phyloP scores from a whole-genome alignment of 2,329 filamentous ascomycete species.

The Iodosphaeria phyllophila region DNA sequence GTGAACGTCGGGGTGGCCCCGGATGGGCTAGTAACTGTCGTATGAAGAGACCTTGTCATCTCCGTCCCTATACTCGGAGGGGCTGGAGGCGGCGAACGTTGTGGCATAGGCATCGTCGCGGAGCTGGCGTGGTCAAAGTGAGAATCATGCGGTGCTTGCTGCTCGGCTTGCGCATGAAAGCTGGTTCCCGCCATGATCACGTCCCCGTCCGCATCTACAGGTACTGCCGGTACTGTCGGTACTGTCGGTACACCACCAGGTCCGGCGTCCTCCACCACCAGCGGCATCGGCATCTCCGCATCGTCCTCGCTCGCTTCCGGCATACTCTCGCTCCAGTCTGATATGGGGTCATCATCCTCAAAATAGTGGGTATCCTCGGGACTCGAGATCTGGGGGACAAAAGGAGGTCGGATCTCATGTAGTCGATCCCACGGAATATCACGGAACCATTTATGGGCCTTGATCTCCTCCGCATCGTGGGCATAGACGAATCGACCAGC shows the following conservation, averaged over 20 bases:
- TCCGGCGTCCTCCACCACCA: not conserved
- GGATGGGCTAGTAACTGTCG: too few relatives aligned
- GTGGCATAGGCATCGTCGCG: too few relatives aligned
- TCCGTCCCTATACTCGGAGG: too few relatives aligned
- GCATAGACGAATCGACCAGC: constrained; percentile 51
- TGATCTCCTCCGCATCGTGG: constrained; percentile 79
- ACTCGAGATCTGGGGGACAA: constrained; percentile 52
- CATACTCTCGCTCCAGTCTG: constrained; percentile 35
- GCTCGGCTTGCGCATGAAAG: too few relatives aligned
- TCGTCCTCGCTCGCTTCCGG: constrained; percentile 11
- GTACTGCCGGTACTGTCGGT: constrained; percentile 5
- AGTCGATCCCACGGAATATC: constrained; percentile 62
- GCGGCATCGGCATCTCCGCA: constrained; percentile 2
- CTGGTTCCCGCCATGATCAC: too few relatives aligned
- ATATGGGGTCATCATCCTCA: constrained; percentile 60
- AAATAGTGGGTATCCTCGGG: constrained; percentile 76
- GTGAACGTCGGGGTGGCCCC: too few relatives aligned
- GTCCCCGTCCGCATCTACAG: too few relatives aligned
- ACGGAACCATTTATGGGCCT: constrained; percentile 70
- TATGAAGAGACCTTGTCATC: too few relatives aligned
- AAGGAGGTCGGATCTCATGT: constrained; percentile 54
- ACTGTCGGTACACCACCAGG: not conserved
- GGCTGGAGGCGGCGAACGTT: too few relatives aligned
- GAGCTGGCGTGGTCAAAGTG: too few relatives aligned
- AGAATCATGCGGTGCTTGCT: too few relatives aligned